Conservation (phyloP, 1,284 basidiomycete genomes). For the Moesziomyces parantarcticus region DNA sequence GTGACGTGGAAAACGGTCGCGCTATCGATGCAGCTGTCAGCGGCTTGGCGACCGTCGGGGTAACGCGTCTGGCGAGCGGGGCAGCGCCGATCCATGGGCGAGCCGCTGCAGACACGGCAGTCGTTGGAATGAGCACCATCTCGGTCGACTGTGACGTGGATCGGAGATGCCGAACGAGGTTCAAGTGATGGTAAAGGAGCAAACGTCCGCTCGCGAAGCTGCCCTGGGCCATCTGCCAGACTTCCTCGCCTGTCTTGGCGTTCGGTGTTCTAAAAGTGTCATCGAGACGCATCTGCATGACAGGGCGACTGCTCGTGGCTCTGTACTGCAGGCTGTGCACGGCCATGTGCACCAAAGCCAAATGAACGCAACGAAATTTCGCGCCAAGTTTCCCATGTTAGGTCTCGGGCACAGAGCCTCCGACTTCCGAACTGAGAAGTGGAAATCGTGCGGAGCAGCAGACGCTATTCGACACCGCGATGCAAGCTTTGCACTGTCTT, state of each 20-base stretch:
- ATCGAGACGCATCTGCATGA: too few relatives aligned
- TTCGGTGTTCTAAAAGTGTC: too few relatives aligned
- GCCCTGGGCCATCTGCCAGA: too few relatives aligned
- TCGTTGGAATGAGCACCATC: conserved; percentile 13
- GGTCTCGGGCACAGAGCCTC: background rate
- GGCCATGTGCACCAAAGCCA: too few relatives aligned
- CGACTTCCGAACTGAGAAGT: conserved; percentile 24
- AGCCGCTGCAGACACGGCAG: conserved; percentile 21
- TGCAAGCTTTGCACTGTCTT: background rate
- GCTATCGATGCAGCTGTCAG: background rate
- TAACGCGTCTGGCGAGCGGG: background rate
- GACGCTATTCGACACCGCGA: conserved; percentile 2
- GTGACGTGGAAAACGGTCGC: conserved; percentile 5
- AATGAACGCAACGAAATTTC: too few relatives aligned
- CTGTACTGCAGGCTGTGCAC: too few relatives aligned
- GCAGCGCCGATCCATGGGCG: conserved; percentile 7
- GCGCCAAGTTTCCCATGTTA: conserved; percentile 13
- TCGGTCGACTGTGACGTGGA: background rate
- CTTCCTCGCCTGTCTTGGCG: too few relatives aligned
- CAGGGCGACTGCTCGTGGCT: too few relatives aligned
- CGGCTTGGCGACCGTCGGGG: background rate
- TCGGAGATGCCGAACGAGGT: too few relatives aligned
- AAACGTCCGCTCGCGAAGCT: too few relatives aligned
- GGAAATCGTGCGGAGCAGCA: conserved; percentile 5
- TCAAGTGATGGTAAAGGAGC: too few relatives aligned